A percentile compares a stretch with the other conserved stretches of the same genome.
These are phyloP conservation scores for Parachlorella kessleri DNA, from an alignment of 139 green algal genomes.

Conservation along the genomic window DNA sequence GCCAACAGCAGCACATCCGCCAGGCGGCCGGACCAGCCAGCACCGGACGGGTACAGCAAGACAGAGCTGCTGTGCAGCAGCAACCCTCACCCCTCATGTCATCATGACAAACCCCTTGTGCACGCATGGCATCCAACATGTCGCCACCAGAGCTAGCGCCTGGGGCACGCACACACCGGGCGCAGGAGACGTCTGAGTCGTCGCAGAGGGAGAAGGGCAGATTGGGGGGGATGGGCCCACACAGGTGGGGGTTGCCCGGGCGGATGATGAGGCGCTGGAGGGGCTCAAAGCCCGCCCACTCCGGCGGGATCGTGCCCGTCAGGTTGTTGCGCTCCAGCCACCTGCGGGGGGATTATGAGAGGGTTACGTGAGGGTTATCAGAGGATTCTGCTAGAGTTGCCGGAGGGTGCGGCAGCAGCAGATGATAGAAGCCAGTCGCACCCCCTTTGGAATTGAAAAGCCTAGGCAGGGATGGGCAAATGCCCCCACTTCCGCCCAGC, in stretches of 20 bases:
- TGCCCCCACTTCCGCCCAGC: no score
- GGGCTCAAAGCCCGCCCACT: neutral
- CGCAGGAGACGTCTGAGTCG: constrained; percentile 1
- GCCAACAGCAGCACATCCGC: no score
- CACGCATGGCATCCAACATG: no score
- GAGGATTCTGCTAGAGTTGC: neutral
- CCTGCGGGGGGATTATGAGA: neutral
- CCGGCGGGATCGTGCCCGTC: constrained; percentile 3
- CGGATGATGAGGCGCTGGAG: constrained; percentile 20
- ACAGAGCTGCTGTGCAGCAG: no score
- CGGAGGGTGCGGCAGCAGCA: neutral
- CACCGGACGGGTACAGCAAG: no score
- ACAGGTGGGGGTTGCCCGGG: constrained; percentile 35
- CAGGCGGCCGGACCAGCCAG: no score
- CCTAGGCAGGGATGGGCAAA: neutral
- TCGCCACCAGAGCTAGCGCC: no score
- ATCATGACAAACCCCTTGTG: no score
- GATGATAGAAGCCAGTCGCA: neutral
- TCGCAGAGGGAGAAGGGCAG: constrained; percentile 27
- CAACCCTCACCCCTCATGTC: no score
- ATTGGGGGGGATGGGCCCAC: constrained; percentile 1
- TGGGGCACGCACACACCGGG: no score
- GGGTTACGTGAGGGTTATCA: no score
- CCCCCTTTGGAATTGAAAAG: neutral
- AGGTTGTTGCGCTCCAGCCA: constrained; percentile 18